A percentile compares a stretch with the other conserved stretches of the same genome.
phyloP scores from a whole-genome alignment of 805 yeast genomes.

The Candida mattraensis region DNA sequence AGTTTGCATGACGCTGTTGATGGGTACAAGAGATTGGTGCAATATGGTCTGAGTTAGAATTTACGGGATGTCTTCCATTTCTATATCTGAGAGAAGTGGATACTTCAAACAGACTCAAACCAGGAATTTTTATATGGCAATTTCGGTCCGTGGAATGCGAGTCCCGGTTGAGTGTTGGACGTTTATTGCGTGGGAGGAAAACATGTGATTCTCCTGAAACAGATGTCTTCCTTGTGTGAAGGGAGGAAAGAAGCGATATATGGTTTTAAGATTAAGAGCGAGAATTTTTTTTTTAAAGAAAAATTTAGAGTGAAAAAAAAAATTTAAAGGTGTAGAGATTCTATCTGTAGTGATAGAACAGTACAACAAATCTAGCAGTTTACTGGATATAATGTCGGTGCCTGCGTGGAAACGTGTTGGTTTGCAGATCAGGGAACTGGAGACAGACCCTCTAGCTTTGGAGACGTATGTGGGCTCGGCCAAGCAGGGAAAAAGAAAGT shows the following conservation, averaged over 20 bases:
- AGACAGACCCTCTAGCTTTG: constrained; percentile 45
- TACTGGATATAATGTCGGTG: constrained; percentile 25
- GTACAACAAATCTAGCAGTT: constrained; percentile 18
- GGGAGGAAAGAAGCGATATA: neutral
- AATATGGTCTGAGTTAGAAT: constrained; percentile 14
- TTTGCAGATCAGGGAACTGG: constrained; percentile 52
- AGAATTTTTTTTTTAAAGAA: constrained; percentile 5
- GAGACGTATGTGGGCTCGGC: constrained; percentile 44
- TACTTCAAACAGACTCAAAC: constrained; percentile 32
- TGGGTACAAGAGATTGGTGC: constrained; percentile 49
- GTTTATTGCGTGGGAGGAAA: no score
- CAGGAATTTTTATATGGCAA: constrained; percentile 26
- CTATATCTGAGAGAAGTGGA: constrained; percentile 32
- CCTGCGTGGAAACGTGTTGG: constrained; percentile 89
- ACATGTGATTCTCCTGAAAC: no score
- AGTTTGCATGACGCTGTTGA: constrained; percentile 51
- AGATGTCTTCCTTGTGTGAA: no score
- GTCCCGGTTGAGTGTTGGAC: no score
- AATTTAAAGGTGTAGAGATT: no score
- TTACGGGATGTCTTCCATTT: constrained; percentile 25
- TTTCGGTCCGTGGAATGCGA: constrained; percentile 12
- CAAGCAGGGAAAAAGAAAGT: constrained; percentile 30
- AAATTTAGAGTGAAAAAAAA: constrained; percentile 3
- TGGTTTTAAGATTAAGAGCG: neutral
- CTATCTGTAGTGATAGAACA: neutral